Evolutionary conservation across 1,284 basidiomycete genomes (phyloP).

Genomic region (Ustilago shanxiensis): DNA sequence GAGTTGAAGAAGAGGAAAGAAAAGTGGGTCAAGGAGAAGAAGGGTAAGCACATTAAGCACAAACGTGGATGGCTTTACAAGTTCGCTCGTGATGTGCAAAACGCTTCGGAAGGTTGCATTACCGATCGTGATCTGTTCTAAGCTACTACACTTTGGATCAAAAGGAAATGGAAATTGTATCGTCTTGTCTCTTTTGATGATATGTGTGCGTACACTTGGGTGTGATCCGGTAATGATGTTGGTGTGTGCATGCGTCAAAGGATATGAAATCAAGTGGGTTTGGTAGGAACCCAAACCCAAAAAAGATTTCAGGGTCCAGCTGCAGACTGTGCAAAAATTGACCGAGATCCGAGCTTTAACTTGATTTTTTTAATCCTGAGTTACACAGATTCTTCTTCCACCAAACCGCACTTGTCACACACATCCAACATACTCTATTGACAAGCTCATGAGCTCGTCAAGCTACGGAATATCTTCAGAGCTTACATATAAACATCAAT

Average conservation of each 20-base stretch:
- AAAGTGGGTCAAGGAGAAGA: slow-evolving; percentile 46
- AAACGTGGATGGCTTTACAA: slow-evolving; percentile 53
- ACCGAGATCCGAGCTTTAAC: slow-evolving; percentile 30
- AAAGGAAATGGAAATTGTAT: slow-evolving; percentile 6
- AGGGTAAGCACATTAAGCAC: slow-evolving; percentile 40
- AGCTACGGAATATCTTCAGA: no score
- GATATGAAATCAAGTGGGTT: background rate
- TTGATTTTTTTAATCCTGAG: no score
- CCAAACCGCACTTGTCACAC: background rate
- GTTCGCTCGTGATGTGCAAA: slow-evolving; percentile 50
- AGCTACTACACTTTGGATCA: background rate
- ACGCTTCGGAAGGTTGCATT: slow-evolving; percentile 51
- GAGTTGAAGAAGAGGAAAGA: slow-evolving; percentile 30
- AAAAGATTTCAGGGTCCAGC: slow-evolving; percentile 20
- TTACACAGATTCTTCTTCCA: no score
- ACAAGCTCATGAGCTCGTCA: no score
- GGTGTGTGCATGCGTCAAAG: background rate
- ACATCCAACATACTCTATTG: no score
- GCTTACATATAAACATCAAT: no score
- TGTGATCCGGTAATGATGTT: background rate
- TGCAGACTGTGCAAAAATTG: background rate
- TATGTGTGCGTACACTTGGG: no score
- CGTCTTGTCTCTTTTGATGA: background rate
- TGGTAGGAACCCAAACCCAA: no score
- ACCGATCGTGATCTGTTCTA: slow-evolving; percentile 49